Conservation (phyloP, 1,284 basidiomycete genomes). For the Puccinia brachypodii region DNA sequence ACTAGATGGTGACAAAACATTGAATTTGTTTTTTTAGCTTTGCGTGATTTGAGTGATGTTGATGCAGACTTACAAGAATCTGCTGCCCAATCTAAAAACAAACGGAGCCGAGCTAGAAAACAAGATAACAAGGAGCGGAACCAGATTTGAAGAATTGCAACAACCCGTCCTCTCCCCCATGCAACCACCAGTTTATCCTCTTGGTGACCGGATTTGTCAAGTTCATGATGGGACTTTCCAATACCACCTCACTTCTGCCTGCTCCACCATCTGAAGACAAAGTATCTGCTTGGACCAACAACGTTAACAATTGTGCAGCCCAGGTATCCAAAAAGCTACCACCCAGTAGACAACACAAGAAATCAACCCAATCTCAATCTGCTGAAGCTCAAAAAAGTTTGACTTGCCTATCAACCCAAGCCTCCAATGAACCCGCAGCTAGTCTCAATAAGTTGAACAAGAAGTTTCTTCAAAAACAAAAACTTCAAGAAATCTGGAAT, state of each 20-base stretch:
- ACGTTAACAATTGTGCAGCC: neutral
- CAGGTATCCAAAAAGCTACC: neutral
- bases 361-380: neutral
- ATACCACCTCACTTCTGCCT: neutral
- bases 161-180: neutral
- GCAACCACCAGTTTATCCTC: neutral
- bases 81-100: too few species aligned
- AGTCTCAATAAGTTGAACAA: neutral
- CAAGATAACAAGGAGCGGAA: neutral
- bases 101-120: neutral
- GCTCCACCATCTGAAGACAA: neutral
- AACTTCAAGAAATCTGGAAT: neutral
- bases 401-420: too few species aligned
- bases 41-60: too few species aligned
- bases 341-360: neutral
- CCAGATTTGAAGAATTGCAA: neutral
- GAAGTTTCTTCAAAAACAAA: neutral
- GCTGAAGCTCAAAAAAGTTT: too few species aligned
- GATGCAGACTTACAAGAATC: neutral
- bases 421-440: too few species aligned
- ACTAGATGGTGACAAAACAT: too few species aligned
- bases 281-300: neutral
- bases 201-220: conserved; percentile 9
- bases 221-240: neutral
- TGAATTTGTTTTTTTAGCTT: too few species aligned